Base-by-base conservation (phyloP, 2,329 filamentous ascomycete species). In the Xylaria arbuscula region DNA sequence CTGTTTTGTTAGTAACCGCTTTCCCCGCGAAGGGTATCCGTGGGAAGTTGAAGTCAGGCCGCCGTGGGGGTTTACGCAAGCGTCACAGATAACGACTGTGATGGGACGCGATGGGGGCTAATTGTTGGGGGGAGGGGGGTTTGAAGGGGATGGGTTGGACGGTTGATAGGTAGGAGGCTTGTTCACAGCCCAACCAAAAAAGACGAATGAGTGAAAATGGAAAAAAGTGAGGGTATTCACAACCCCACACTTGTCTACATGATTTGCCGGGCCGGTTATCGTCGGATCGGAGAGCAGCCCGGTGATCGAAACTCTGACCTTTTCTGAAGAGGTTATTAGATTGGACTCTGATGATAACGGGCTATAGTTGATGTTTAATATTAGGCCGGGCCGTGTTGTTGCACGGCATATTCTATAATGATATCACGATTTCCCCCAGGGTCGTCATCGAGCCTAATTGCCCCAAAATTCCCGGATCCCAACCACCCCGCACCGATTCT, bases 161-260 rank as follows among this genome's bases (percentile, higher is more conserved):
- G 34, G 40, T 15, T 42, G 40, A 42, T 13, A 40, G 34, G 19
- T 45, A 34, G 28, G 13, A 45, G 38, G 55, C n/a, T 32, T 40
- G 22, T 32, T 13, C 10, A 28, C 9, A 10, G 22, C 38, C 55
- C 55, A 45, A 57, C 55, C 55, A n/a, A 28, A n/a, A 28, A n/a
- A 34, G 38, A n/a, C 7, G 51, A 19, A 54, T 9, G 17, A 2
- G 50, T 28, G 28, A 28, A 9, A 42, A 6, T 8, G 3, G n/a
- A 45, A 57, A 47, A 45, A 57, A 47, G 38, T 57, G 55, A 57
- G 55, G 55, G 11, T 57, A 57, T 57, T 57, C 55, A 32, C 55
- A 57, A 32, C n/a, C 38, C 55, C 19, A 4, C 13, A 24, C 55
- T 32, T 38, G 38, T 11, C n/a, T 57, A n/a, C 32, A n/a, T 19